Percentiles rank a stretch among this genome's conserved stretches.
Conservation (phyloP, 441 rosid species). For the Populus tomentosa region DNA sequence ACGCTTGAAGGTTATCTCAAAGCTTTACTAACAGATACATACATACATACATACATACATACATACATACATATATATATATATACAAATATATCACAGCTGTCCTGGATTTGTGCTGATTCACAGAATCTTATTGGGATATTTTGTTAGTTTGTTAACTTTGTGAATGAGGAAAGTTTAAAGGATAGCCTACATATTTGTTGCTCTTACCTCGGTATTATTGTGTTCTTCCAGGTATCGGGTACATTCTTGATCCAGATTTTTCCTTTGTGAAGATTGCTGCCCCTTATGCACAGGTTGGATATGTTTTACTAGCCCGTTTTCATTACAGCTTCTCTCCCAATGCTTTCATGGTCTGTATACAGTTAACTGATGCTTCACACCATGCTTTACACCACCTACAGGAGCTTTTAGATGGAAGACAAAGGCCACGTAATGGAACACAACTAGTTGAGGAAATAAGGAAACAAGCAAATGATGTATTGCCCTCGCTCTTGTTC, state of each 20-base stretch:
- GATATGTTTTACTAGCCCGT: neutral
- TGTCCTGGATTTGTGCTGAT: neutral
- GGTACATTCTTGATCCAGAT: constrained; percentile 75
- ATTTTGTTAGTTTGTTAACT: no score
- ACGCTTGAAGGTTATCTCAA: constrained; percentile 74
- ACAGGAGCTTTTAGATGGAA: constrained; percentile 81
- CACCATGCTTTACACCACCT: no score
- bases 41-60: neutral
- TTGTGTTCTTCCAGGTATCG: constrained; percentile 56
- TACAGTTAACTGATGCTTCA: constrained; percentile 8
- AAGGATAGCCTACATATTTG: no score
- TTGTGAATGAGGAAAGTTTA: no score
- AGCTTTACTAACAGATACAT: neutral
- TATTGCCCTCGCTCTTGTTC: constrained; percentile 20
- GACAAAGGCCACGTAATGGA: constrained; percentile 49
- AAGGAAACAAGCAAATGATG: constrained; percentile 92
- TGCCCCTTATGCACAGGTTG: constrained; percentile 94
- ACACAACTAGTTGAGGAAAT: constrained; percentile 67
- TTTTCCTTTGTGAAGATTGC: constrained; percentile 86
- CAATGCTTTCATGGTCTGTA: constrained; percentile 1
- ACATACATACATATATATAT: no score
- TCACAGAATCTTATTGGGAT: no score
- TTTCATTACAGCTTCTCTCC: constrained; percentile 1
- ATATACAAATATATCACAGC: no score
- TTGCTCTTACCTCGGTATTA: constrained; percentile 1